Conservation (phyloP, 2,329 filamentous ascomycete genomes). For the Arthrobotrys pseudoclavata region DNA sequence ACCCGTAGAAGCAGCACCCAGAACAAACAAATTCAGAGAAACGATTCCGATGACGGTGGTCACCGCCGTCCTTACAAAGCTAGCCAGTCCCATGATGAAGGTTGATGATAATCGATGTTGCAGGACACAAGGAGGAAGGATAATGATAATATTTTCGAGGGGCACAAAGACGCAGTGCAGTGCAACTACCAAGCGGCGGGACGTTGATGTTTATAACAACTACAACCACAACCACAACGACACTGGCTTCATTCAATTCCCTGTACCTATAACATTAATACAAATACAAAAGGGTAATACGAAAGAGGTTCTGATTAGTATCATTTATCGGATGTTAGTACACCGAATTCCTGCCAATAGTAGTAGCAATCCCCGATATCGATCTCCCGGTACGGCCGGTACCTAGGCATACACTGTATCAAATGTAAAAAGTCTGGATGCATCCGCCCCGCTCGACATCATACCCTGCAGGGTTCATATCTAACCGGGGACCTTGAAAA, state of each 20-base stretch:
- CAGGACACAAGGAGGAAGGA: neutral
- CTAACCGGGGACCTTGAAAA: neutral
- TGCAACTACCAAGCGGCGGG: neutral
- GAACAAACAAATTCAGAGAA: conserved; percentile 41
- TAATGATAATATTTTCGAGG: neutral
- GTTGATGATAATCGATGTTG: neutral
- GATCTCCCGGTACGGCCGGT: neutral
- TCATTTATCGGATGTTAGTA: neutral
- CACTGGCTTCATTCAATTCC: neutral
- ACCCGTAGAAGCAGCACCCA: conserved; percentile 40
- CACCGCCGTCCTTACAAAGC: conserved; percentile 24
- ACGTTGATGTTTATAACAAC: conserved; percentile 7
- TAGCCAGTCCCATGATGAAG: conserved; percentile 40
- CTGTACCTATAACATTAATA: neutral
- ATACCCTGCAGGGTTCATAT: conserved; percentile 20
- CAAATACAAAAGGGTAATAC: neutral
- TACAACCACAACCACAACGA: neutral
- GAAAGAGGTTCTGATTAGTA: neutral
- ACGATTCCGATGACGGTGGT: conserved; percentile 38
- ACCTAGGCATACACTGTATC: neutral
- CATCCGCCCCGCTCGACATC: conserved; percentile 19
- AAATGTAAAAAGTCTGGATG: neutral
- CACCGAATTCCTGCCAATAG: conserved; percentile 10
- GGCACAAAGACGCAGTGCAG: neutral
- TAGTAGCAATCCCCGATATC: conserved; percentile 2